Evolutionary conservation across 495 filamentous ascomycete species (phyloP).

Genomic region (Penicillium subrubescens): DNA sequence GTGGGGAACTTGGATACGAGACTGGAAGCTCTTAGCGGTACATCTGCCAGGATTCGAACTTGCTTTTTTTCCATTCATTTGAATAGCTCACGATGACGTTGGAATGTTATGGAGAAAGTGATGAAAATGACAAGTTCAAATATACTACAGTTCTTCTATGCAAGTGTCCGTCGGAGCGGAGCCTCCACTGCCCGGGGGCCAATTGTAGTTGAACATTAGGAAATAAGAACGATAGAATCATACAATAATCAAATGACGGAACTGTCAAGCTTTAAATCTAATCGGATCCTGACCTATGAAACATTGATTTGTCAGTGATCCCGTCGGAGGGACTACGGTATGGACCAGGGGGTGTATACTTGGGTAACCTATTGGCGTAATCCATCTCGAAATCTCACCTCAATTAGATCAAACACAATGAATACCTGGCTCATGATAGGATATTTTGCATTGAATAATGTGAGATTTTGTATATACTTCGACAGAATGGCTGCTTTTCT

Average conservation of each 20-base stretch:
- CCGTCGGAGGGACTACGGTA: no score
- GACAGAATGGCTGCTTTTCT: no score
- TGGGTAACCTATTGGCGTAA: neutral
- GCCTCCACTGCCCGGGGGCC: neutral
- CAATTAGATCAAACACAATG: no score
- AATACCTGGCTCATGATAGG: no score
- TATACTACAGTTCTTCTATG: neutral
- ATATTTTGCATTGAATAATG: no score
- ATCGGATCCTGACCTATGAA: neutral
- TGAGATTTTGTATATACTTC: no score
- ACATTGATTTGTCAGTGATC: neutral
- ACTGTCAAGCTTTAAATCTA: neutral
- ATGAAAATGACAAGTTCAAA: neutral
- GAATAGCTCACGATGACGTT: no score
- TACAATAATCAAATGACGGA: neutral
- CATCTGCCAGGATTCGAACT: neutral
- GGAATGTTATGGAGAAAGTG: neutral
- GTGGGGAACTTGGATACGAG: conserved; percentile 11
- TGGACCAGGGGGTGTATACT: neutral
- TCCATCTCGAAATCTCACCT: neutral
- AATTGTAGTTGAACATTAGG: neutral
- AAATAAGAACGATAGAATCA: neutral
- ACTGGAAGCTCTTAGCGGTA: neutral
- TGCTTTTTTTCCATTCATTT: neutral
- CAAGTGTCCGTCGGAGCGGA: neutral